Conservation (phyloP, 2,329 filamentous ascomycete genomes). For the Dichotomopilus funicola region DNA sequence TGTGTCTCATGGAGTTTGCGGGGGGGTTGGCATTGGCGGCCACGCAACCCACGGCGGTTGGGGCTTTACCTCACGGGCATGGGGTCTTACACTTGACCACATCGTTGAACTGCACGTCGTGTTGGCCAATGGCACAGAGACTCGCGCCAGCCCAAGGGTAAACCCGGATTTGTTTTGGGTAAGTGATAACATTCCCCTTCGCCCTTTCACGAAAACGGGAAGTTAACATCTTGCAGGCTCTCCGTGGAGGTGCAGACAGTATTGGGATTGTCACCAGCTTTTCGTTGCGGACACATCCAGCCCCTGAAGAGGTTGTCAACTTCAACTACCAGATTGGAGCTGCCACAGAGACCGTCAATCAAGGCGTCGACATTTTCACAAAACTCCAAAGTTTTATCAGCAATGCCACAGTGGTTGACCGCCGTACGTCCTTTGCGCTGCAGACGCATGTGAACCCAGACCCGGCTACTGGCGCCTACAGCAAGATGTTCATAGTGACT, state of each 20-base stretch:
- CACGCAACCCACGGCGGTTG: slow-evolving; percentile 1
- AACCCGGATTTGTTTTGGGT: neutral
- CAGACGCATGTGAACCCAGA: neutral
- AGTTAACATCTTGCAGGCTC: neutral
- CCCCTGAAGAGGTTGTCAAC: neutral
- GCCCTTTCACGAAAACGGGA: neutral
- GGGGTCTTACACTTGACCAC: neutral
- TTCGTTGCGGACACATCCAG: neutral
- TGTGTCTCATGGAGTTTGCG: neutral
- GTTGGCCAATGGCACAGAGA: neutral
- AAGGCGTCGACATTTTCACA: neutral
- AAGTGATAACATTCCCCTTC: neutral
- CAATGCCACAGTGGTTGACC: neutral
- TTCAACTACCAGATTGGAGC: neutral
- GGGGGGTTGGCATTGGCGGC: neutral
- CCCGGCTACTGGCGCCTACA: neutral
- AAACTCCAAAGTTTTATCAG: neutral
- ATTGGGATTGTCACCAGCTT: neutral
- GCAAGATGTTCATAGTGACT: neutral
- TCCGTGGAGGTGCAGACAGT: neutral
- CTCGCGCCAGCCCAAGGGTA: neutral
- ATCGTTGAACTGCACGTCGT: neutral
- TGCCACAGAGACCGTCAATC: neutral
- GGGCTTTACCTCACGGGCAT: neutral
- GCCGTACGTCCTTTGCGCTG: neutral